Base-by-base conservation (phyloP, 768 basidiomycete species). In the Multifurca ochricompacta region DNA sequence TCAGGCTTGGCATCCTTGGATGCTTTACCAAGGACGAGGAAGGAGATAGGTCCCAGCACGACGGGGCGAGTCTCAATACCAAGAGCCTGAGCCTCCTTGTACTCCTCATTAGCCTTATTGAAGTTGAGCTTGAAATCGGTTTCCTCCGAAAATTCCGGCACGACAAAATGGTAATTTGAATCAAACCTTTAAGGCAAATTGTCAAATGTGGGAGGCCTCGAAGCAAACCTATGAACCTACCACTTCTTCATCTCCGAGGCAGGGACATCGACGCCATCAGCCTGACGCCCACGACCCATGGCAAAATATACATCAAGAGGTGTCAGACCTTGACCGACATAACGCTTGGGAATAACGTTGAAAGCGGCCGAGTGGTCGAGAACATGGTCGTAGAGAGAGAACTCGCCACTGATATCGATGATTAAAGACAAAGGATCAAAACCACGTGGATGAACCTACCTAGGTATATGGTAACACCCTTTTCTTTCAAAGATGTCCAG, bases 171-270 rank as follows among this genome's bases (percentile, higher is more conserved):
- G 77, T 96, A 98, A 82, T 96, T 97, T 47, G 91, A 93, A 74
- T 96, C 92, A 70, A 93, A 95, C 92, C 91, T 94, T 36, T 58
- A 46, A 31, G 51, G 18, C 13, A 59, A 43, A 9, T 23, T 42
- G 27, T 44, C 48, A 45, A 51, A 19, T 47, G 31, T 40, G 30
- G 16, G 30, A 54, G 11, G 36, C n/a, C 31, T 32, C 47, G 27
- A 13, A 14, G 48, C 3, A 51, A 32, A 53, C 51, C 4, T 27
- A 40, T 36, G 34, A 28, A 75, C 83, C 64, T 67, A 91, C 95
- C 96, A 99, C 74, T 98, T 98, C 81, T 96, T 97, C 96, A 98
- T 98, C 77, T 97, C 94, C 60, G 82, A 91, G 44, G 94, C 92
- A 46, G 91, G 91, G 61, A 98, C 92, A 74, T 99, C 96, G 64